Percentiles rank a stretch among this genome's conserved stretches.
Evolutionary conservation across 2,329 filamentous ascomycete genomes (phyloP).

Genomic region (Bipolaris victoriae): DNA sequence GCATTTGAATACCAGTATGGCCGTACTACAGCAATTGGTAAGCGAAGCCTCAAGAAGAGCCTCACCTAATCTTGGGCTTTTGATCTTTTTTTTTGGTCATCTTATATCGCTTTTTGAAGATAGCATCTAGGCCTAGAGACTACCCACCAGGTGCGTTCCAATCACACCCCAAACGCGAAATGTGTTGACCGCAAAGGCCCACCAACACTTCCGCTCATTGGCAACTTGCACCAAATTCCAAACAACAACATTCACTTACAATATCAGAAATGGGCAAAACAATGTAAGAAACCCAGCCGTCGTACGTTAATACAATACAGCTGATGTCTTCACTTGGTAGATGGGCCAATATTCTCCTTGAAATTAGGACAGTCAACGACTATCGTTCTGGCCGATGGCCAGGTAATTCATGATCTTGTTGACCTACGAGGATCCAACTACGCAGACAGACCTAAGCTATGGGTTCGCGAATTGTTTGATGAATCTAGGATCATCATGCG

Average conservation of each 20-base stretch:
- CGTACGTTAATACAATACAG: neutral
- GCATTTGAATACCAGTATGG: too few relatives aligned
- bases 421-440: slow-evolving; percentile 2
- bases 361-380: slow-evolving; percentile 1
- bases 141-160: neutral
- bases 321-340: neutral
- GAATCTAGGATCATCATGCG: neutral
- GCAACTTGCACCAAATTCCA: slow-evolving; percentile 59
- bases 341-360: slow-evolving; percentile 5
- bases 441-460: slow-evolving; percentile 1
- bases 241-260: slow-evolving; percentile 43
- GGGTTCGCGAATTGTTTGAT: neutral
- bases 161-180: too few relatives aligned
- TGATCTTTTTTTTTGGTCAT: neutral
- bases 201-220: slow-evolving; percentile 56
- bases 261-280: slow-evolving; percentile 57
- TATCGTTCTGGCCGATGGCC: slow-evolving; percentile 3
- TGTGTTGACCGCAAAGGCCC: slow-evolving; percentile 43
- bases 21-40: too few relatives aligned
- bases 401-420: neutral
- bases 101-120: neutral
- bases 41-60: too few relatives aligned
- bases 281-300: neutral
- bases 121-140: neutral
- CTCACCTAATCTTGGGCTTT: too few relatives aligned